Conservation (phyloP, 1,284 basidiomycete species). For the Inonotus hispidus region DNA sequence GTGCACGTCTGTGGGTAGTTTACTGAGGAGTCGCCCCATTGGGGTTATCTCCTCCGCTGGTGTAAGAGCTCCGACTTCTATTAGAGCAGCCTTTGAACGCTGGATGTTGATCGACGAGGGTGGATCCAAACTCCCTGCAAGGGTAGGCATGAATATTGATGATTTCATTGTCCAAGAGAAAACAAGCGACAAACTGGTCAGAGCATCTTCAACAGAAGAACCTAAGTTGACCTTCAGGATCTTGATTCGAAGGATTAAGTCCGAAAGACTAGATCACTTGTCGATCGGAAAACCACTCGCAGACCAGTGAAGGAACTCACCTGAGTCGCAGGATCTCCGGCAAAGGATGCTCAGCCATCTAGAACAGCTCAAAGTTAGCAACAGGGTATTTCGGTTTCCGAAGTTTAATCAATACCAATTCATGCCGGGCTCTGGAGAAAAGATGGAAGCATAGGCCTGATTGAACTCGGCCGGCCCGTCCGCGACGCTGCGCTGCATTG, state of each 20-base stretch:
- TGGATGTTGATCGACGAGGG: constrained; percentile 87
- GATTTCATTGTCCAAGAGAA: not conserved
- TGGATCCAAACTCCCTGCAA: constrained; percentile 50
- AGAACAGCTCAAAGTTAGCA: constrained; percentile 30
- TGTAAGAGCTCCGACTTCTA: constrained; percentile 90
- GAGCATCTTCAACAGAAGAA: constrained; percentile 83
- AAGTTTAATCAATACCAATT: constrained; percentile 35
- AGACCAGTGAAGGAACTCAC: not conserved
- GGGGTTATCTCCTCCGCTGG: constrained; percentile 89
- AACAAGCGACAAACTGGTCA: constrained; percentile 64
- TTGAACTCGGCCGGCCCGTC: constrained; percentile 90
- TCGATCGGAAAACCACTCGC: not conserved
- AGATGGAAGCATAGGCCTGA: constrained; percentile 93
- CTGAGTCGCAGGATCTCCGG: constrained; percentile 91
- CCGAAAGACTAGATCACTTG: constrained; percentile 66
- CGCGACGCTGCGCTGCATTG: constrained; percentile 90
- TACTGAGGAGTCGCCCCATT: constrained; percentile 87
- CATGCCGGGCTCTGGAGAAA: constrained; percentile 87
- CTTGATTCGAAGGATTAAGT: constrained; percentile 94
- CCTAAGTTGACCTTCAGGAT: constrained; percentile 93
- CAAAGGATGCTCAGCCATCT: constrained; percentile 90
- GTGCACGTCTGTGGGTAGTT: constrained; percentile 94
- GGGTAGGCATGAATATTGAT: not conserved
- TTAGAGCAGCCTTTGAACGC: constrained; percentile 83
- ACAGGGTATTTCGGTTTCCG: not conserved